These are phyloP conservation scores for Ilex aquifolium DNA, from an alignment of 257 asterid species.

Conservation along the genomic window DNA sequence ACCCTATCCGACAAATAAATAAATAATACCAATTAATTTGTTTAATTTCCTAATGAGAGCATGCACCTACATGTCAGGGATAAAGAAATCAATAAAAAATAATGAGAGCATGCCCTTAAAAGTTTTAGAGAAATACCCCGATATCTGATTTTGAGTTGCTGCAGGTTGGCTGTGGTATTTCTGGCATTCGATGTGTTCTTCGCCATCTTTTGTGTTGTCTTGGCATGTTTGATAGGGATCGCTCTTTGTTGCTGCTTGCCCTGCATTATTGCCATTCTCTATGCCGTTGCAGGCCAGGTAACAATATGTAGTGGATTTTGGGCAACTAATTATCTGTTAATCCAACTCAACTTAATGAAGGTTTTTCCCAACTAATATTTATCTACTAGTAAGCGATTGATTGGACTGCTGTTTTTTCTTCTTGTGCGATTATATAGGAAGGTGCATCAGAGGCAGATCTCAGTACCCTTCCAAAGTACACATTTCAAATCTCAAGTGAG, in stretches of 20 bases:
- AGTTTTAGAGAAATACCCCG: background rate
- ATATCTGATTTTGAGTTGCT: constrained; percentile 29
- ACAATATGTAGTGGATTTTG: background rate
- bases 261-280: constrained; percentile 93
- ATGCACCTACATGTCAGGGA: background rate
- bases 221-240: constrained; percentile 89
- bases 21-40: no score
- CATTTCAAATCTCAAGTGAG: constrained; percentile 51
- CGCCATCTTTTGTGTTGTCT: constrained; percentile 89
- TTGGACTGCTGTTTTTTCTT: background rate
- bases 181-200: constrained; percentile 97
- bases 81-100: no score
- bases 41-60: background rate
- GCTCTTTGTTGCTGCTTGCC: constrained; percentile 99
- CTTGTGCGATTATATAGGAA: constrained; percentile 45
- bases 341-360: background rate
- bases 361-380: background rate
- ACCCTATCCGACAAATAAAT: no score
- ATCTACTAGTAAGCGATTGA: background rate
- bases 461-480: constrained; percentile 76
- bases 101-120: constrained; percentile 5
- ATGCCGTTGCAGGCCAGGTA: constrained; percentile 99
- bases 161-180: constrained; percentile 97
- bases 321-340: constrained; percentile 4
- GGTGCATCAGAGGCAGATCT: constrained; percentile 97